These are phyloP conservation scores for Tubosaeta brunneosetosa DNA, from an alignment of 768 basidiomycete species.

Conservation along the genomic window DNA sequence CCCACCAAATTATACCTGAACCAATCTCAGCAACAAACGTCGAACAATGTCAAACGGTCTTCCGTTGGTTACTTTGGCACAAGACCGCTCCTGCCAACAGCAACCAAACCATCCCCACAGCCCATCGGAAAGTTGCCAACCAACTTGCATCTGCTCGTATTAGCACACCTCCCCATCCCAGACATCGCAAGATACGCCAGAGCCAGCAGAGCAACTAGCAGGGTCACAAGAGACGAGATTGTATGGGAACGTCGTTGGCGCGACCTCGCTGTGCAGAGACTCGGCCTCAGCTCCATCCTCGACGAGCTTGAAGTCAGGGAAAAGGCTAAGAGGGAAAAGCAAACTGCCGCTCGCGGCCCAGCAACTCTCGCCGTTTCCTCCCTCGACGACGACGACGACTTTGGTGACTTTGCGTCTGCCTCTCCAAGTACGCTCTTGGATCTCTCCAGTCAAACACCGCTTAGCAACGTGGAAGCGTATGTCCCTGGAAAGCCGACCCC, in stretches of 20 bases:
- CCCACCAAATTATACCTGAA: constrained; percentile 55
- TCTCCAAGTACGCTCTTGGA: constrained; percentile 17
- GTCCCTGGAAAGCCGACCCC: constrained; percentile 21
- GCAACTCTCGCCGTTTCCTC: constrained; percentile 52
- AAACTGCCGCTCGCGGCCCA: constrained; percentile 41
- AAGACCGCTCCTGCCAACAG: constrained; percentile 1
- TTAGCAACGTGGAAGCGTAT: constrained; percentile 14
- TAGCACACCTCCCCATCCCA: constrained; percentile 70
- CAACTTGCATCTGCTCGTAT: constrained; percentile 69
- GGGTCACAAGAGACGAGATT: constrained; percentile 62
- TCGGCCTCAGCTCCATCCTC: constrained; percentile 44
- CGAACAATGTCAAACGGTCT: constrained; percentile 14
- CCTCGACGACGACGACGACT: constrained; percentile 75
- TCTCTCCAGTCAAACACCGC: constrained; percentile 8
- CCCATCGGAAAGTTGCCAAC: constrained; percentile 77
- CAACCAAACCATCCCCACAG: constrained; percentile 25
- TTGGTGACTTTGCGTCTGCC: constrained; percentile 77
- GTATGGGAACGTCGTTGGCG: constrained; percentile 77
- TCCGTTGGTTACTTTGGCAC: constrained; percentile 5
- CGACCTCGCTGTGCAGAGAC: constrained; percentile 48
- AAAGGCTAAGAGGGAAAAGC: constrained; percentile 32
- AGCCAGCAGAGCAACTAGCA: constrained; percentile 57
- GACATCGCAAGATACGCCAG: constrained; percentile 77
- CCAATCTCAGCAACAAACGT: constrained; percentile 27
- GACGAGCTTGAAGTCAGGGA: constrained; percentile 52